These are phyloP conservation scores for Isatis lusitanica DNA, from an alignment of 441 rosid genomes.

Conservation along the genomic window DNA sequence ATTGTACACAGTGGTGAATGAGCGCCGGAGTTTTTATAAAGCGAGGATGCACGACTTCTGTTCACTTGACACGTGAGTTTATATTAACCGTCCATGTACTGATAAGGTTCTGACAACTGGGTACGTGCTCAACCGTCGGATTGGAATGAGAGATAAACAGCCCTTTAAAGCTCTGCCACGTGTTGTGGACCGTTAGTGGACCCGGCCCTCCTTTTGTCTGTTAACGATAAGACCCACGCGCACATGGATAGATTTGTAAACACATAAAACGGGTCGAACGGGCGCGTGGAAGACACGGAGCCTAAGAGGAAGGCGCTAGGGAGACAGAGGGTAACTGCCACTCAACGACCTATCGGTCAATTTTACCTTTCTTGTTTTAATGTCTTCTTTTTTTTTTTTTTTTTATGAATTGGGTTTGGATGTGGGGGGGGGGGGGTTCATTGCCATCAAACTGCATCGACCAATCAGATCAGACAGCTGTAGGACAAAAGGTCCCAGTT, in stretches of 20 bases:
- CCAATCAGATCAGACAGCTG: constrained; percentile 37
- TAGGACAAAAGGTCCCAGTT: background rate
- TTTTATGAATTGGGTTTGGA: constrained; percentile 2
- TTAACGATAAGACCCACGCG: background rate
- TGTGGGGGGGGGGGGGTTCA: constrained; percentile 30
- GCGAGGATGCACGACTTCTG: constrained; percentile 31
- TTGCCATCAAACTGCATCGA: constrained; percentile 29
- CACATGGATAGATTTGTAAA: background rate
- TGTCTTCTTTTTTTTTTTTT: background rate
- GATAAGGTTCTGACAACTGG: constrained; percentile 42
- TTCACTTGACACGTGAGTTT: constrained; percentile 23
- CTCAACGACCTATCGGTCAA: constrained; percentile 39
- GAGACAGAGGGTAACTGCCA: constrained; percentile 39
- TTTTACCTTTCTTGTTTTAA: constrained; percentile 6
- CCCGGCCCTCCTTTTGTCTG: background rate
- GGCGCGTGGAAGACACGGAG: constrained; percentile 9
- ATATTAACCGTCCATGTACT: constrained; percentile 23
- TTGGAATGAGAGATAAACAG: constrained; percentile 31
- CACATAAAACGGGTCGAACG: background rate
- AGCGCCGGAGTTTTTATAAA: constrained; percentile 36
- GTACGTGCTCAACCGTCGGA: constrained; percentile 27
- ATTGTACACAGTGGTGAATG: constrained; percentile 24
- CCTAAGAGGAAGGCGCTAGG: background rate
- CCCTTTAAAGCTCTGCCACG: constrained; percentile 31
- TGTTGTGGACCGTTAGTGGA: constrained; percentile 39